Conservation (phyloP, 1,139 yeast genomes). For the Nakaseomyces glabratus region DNA sequence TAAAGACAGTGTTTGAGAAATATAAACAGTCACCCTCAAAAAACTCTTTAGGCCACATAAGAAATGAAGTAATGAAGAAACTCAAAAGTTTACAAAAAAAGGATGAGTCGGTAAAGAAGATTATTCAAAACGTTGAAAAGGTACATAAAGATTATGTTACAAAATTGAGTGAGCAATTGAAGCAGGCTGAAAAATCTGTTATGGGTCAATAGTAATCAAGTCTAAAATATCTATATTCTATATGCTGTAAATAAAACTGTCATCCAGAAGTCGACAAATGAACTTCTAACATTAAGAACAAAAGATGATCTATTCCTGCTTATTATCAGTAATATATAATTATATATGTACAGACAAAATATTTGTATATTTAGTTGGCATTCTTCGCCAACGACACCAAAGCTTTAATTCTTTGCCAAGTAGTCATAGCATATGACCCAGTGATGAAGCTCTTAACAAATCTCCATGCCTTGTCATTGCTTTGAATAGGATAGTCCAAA, state of each 20-base stretch:
- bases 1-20: conserved; percentile 57
- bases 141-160: conserved; percentile 54
- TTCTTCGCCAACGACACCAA: conserved; percentile 41
- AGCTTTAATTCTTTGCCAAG: conserved; percentile 58
- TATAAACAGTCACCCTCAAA: conserved; percentile 48
- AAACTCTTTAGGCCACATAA: conserved; percentile 49
- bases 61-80: conserved; percentile 53
- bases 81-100: conserved; percentile 48
- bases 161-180: conserved; percentile 49
- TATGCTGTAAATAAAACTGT: conserved; percentile 2
- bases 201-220: conserved; percentile 12
- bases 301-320: conserved; percentile 1
- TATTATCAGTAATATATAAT: conserved; percentile 3
- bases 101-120: conserved; percentile 46
- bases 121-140: conserved; percentile 53
- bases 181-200: conserved; percentile 48
- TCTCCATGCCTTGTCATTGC: conserved; percentile 77
- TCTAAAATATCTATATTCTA: conserved; percentile 7
- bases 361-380: conserved; percentile 17
- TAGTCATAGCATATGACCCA: conserved; percentile 73
- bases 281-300: neutral
- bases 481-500: conserved; percentile 81
- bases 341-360: conserved; percentile 3
- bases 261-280: neutral
- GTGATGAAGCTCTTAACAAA: conserved; percentile 73